phyloP scores from a whole-genome alignment of 495 filamentous ascomycete species.

The Bombardia bombarda region DNA sequence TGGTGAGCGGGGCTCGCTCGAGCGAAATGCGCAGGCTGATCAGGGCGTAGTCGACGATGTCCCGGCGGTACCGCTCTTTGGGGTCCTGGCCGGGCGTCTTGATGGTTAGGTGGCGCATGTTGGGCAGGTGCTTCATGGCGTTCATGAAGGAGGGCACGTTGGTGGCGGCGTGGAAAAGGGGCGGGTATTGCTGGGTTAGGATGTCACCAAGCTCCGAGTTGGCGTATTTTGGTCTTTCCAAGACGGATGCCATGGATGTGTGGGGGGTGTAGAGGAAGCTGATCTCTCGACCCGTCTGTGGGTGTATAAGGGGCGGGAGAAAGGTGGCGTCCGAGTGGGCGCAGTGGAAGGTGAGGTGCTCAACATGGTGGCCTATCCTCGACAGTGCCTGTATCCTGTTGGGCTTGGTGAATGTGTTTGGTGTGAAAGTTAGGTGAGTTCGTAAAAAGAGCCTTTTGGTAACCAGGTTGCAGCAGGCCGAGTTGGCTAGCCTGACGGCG shows the following conservation, averaged over 20 bases:
- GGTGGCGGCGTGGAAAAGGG: constrained; percentile 77
- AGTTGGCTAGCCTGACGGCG: constrained; percentile 40
- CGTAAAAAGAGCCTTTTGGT: constrained; percentile 46
- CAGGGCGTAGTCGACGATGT: constrained; percentile 73
- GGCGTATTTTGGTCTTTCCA: constrained; percentile 55
- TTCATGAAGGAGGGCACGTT: constrained; percentile 71
- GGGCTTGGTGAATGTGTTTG: constrained; percentile 61
- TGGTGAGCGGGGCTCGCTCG: constrained; percentile 53
- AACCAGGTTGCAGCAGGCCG: constrained; percentile 43
- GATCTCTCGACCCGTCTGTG: constrained; percentile 60
- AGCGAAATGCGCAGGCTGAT: constrained; percentile 71
- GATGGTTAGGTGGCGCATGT: constrained; percentile 61
- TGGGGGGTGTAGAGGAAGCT: constrained; percentile 69
- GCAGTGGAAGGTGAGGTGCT: constrained; percentile 61
- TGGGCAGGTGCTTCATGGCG: constrained; percentile 53
- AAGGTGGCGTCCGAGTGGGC: constrained; percentile 64
- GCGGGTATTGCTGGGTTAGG: constrained; percentile 70
- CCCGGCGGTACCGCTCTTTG: constrained; percentile 58
- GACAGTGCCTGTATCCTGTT: constrained; percentile 59
- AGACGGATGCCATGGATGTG: constrained; percentile 38
- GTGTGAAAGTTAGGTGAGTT: constrained; percentile 56
- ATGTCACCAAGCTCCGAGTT: constrained; percentile 56
- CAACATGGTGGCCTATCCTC: constrained; percentile 63
- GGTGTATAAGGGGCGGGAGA: constrained; percentile 66
- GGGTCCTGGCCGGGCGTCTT: constrained; percentile 62